Conservation (phyloP, 257 asterid genomes). For the Handroanthus guayacan region DNA sequence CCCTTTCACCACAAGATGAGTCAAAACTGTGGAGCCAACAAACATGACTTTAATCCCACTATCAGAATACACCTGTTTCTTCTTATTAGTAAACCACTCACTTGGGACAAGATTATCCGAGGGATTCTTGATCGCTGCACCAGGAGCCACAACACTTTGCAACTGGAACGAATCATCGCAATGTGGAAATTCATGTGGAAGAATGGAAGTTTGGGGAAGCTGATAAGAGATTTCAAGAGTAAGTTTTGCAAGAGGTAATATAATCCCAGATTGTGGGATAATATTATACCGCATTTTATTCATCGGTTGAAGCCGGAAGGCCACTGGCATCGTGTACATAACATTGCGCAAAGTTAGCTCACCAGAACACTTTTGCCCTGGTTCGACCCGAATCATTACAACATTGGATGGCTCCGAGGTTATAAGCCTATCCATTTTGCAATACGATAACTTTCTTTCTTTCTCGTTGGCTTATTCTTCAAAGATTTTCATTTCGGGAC, state of each 20-base stretch:
- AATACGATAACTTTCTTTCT: not conserved
- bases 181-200: slow-evolving; percentile 61
- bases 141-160: slow-evolving; percentile 83
- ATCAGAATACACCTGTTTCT: slow-evolving; percentile 84
- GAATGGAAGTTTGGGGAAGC: slow-evolving; percentile 44
- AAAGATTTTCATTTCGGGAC: not conserved
- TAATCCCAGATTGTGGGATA: slow-evolving; percentile 74
- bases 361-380: slow-evolving; percentile 64
- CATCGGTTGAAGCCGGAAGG: slow-evolving; percentile 67
- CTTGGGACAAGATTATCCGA: slow-evolving; percentile 54
- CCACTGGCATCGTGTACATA: slow-evolving; percentile 92
- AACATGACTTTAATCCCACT: slow-evolving; percentile 74
- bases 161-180: slow-evolving; percentile 63
- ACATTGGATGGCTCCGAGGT: slow-evolving; percentile 75
- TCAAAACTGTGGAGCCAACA: slow-evolving; percentile 60
- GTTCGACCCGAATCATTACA: slow-evolving; percentile 63
- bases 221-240: slow-evolving; percentile 63
- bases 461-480: not conserved
- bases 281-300: slow-evolving; percentile 57
- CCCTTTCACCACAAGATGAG: slow-evolving; percentile 54
- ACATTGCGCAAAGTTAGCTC: slow-evolving; percentile 63
- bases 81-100: slow-evolving; percentile 87
- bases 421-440: slow-evolving; percentile 70
- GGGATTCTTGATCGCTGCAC: slow-evolving; percentile 58
- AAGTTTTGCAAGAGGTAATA: slow-evolving; percentile 60